Evolutionary conservation across 148 eudicot genomes (phyloP).

Genomic region (Vaccinium darrowii): DNA sequence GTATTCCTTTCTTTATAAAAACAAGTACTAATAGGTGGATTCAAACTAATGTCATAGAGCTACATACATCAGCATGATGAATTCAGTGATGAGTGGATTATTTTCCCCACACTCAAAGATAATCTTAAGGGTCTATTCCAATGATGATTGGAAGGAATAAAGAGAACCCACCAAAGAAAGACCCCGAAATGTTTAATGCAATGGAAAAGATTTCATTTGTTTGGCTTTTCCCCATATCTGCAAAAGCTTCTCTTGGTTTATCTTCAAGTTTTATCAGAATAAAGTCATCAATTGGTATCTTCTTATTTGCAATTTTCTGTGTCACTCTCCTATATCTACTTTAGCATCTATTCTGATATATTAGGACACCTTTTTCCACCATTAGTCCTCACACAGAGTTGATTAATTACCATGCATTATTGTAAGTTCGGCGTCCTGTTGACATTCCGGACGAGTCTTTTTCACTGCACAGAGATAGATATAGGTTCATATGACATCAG

Average conservation of each 20-base stretch:
- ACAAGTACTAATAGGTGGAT: background rate
- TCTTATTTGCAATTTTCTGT: background rate
- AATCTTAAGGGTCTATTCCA: slow-evolving; percentile 10
- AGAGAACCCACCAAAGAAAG: slow-evolving; percentile 15
- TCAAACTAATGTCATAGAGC: background rate
- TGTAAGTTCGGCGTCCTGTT: background rate
- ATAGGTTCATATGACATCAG: background rate
- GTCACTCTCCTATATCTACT: background rate
- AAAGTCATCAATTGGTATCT: background rate
- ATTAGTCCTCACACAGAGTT: background rate
- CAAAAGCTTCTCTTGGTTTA: background rate
- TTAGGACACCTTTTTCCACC: slow-evolving; percentile 3
- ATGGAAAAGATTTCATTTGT: background rate
- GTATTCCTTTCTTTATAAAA: background rate
- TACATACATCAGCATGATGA: background rate
- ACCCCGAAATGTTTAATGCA: background rate
- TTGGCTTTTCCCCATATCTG: background rate
- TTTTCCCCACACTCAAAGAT: background rate
- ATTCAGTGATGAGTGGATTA: background rate
- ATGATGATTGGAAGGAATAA: slow-evolving; percentile 15
- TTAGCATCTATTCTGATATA: slow-evolving; percentile 3
- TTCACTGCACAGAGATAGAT: background rate
- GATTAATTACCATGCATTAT: background rate
- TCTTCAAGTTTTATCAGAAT: slow-evolving; percentile 1
- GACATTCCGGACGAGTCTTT: background rate